Conservation (phyloP, 2,329 filamentous ascomycete genomes). For the Niveomyces coronatus region DNA sequence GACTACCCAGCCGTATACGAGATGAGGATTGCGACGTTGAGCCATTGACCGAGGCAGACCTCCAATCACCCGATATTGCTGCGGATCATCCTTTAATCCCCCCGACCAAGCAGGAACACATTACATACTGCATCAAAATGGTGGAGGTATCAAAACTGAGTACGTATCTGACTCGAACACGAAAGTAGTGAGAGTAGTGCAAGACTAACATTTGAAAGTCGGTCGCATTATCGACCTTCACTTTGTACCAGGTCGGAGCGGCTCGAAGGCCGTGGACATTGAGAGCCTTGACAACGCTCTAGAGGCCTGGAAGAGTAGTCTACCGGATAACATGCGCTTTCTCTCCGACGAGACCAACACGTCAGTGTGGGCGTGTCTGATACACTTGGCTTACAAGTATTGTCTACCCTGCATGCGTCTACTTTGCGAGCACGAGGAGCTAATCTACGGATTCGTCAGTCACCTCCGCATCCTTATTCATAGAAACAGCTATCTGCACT, state of each 20-base stretch:
- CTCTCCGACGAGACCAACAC: slow-evolving; percentile 22
- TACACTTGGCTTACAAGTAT: slow-evolving; percentile 27
- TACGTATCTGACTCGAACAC: slow-evolving; percentile 10
- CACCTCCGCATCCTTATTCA: slow-evolving; percentile 27
- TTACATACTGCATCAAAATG: slow-evolving; percentile 28
- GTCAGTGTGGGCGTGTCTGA: slow-evolving; percentile 25
- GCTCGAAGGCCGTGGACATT: slow-evolving; percentile 19
- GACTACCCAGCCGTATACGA: slow-evolving; percentile 26
- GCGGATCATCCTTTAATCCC: slow-evolving; percentile 17
- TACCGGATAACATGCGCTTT: slow-evolving; percentile 21
- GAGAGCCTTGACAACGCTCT: slow-evolving; percentile 19
- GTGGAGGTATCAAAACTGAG: slow-evolving; percentile 25
- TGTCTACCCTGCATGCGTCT: too few species aligned
- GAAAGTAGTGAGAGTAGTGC: background rate
- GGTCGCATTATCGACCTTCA: slow-evolving; percentile 26
- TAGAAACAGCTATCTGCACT: slow-evolving; percentile 22
- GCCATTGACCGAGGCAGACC: slow-evolving; percentile 20
- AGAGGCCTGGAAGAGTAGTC: slow-evolving; percentile 24
- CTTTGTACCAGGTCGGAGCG: slow-evolving; percentile 23
- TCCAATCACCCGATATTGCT: slow-evolving; percentile 20
- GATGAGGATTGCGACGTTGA: slow-evolving; percentile 31
- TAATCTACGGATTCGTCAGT: slow-evolving; percentile 11
- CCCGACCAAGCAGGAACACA: slow-evolving; percentile 22
- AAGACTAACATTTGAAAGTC: slow-evolving; percentile 15
- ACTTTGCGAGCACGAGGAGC: too few species aligned